Base-by-base conservation (phyloP, 2,329 filamentous ascomycete genomes). In the Penicillium sp. region DNA sequence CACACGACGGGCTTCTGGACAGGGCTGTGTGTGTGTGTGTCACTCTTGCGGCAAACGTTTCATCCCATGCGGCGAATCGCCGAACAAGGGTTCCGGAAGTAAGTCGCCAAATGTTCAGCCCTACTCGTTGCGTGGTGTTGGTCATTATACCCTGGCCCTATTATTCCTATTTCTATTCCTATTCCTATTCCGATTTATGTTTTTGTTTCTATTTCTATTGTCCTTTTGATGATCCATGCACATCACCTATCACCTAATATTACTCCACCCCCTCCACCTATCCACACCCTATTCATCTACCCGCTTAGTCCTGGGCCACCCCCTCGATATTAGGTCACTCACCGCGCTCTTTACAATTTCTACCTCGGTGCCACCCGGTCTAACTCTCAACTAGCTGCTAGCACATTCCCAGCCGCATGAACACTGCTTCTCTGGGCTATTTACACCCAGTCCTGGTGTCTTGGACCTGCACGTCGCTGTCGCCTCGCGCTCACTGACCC, bases 11-110 rank as follows among this genome's bases (percentile, higher is more conserved):
- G 59, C 62, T 61, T 61, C 59, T 51, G 54, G 53, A 63, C 62
- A 56, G 61, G 67, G 58, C 67, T 66, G 67, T 70, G 51, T 54
- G 65, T 70, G 51, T 54, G 65, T 70, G 67, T 70, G 64, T 69
- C 60, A 70, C 66, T 65, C 49, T 56, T 62, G 61, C 63, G 61
- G 58, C 60, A 64, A 69, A 67, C 67, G 67, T 69, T 68, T 68
- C 67, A 68, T 68, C 65, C 64, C 60, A 69, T 70, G 66, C 69
- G 67, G 68, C 67, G 64, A 68, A 65, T 70, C 67, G 67, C 67
- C 63, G 44, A 65, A 58, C 57, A 54, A 66, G 65, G 63, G 65
- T 61, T 53, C 61, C 59, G 59, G 63, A 62, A 60, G 64, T 58
- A 54, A 54, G 59, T 60, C 45, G 33, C 49, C 50, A n/a, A 56